Evolutionary conservation across 257 asterid species (phyloP), one percentile per base, ranked within the genome.

Genomic region (Anisodus acutangulus): DNA sequence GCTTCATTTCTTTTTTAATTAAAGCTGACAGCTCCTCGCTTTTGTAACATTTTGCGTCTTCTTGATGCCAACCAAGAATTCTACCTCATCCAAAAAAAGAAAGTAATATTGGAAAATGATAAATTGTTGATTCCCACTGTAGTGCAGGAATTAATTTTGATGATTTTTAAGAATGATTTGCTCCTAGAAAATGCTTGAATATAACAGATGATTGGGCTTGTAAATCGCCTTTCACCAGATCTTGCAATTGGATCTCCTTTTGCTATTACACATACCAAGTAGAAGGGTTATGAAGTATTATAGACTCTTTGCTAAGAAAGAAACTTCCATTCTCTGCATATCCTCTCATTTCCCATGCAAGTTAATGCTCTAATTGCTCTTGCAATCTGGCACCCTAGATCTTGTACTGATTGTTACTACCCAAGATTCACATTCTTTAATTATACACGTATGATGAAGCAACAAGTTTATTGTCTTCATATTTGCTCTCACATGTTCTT

Each of bases 401-500:
- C 37, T 19, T 60, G 68, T 60, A 60, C 37, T 60, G 19, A 60
- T 60, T 60, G 68, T 60, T 19, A 19, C 7, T 60, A 60, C 37
- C 68, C 68, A 22, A 60, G 62, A 57, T 15, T 57, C 22, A 15
- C 62, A 57, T 19, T 60, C 35, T 60, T 60, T 60, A 19, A 19
- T 60, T 60, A 19, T 2, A 60, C 68, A 12, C 19, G 11, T 60
- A 22, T 60, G 55, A 70, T 41, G 79, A 70, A 70, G 79, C 37
- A 43, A 17, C 79, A 17, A 70, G 35, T 55, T 62, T 62, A 19
- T 15, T 17, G 37, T 70, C 79, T 70, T 41, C 79, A 70, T 70
- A 55, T 55, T 70, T 41, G 79, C 35, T 43, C 55, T 70, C 79
- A n/a, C 79, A 70, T 70, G 57, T 43, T 70, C 79, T 70, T 41